Evolutionary conservation across 345 rosid genomes (phyloP).

Genomic region (Lumnitzera littorea): DNA sequence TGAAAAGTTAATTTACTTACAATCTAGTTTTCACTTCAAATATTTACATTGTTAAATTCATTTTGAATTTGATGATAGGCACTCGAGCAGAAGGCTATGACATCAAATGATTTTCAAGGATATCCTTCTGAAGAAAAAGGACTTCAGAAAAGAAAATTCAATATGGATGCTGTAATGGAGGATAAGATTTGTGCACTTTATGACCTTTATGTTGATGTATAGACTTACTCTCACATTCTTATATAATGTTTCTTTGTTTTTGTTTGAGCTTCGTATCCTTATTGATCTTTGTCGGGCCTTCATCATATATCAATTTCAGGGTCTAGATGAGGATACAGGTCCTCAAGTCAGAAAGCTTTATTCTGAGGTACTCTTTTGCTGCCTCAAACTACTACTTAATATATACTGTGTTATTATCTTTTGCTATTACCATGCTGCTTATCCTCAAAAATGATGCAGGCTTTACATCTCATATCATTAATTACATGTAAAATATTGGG

Average conservation of each 20-base stretch:
- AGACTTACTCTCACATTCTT: slow-evolving; percentile 8
- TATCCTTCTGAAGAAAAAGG: slow-evolving; percentile 42
- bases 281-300: slow-evolving; percentile 12
- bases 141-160: slow-evolving; percentile 39
- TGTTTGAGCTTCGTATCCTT: slow-evolving; percentile 4
- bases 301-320: slow-evolving; percentile 34
- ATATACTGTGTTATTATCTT: background rate
- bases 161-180: slow-evolving; percentile 67
- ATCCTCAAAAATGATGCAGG: too few relatives aligned
- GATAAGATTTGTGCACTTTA: slow-evolving; percentile 91
- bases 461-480: background rate
- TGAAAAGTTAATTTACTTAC: background rate
- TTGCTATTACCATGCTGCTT: background rate
- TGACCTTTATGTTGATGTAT: slow-evolving; percentile 85
- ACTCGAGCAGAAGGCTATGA: slow-evolving; percentile 48
- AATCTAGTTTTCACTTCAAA: background rate
- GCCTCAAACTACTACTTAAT: background rate
- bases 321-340: slow-evolving; percentile 82
- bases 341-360: slow-evolving; percentile 85
- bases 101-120: slow-evolving; percentile 69
- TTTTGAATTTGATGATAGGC: slow-evolving; percentile 28
- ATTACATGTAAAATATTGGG: background rate
- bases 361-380: slow-evolving; percentile 40
- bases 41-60: background rate
- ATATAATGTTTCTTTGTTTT: slow-evolving; percentile 6